Percentiles rank a stretch among this genome's conserved stretches.
Evolutionary conservation across 257 asterid species (phyloP).

Genomic region (Nicotiana undulata): DNA sequence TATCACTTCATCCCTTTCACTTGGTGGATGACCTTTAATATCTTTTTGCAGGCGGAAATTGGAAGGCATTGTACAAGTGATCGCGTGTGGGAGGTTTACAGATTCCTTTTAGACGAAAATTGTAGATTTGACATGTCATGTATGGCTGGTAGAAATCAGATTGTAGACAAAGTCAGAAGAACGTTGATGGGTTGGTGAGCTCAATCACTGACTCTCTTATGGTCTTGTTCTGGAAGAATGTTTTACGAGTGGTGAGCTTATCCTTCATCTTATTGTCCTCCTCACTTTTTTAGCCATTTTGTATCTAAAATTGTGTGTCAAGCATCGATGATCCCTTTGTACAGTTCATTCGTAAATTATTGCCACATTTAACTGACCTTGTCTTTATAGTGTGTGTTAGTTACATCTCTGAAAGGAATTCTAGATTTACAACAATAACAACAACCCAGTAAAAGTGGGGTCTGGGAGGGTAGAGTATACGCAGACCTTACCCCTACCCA

Average conservation of each 20-base stretch:
- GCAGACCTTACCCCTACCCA: no score
- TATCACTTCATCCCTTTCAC: background rate
- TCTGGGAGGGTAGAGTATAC: no score
- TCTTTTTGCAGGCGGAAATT: constrained; percentile 58
- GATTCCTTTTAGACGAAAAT: constrained; percentile 74
- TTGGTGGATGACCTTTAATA: background rate
- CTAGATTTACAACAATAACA: no score
- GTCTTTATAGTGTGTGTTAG: background rate
- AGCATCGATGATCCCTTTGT: background rate
- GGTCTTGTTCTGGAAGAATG: background rate
- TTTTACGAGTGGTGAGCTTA: background rate
- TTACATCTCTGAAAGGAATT: no score
- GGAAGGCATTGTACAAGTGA: constrained; percentile 61
- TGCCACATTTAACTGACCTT: background rate
- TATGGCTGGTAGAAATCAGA: constrained; percentile 41
- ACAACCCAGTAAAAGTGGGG: no score
- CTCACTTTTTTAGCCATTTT: background rate
- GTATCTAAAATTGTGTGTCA: background rate
- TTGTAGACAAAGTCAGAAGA: constrained; percentile 74
- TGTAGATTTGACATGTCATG: constrained; percentile 38
- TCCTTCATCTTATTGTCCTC: background rate
- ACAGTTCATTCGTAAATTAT: background rate
- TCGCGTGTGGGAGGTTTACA: constrained; percentile 80
- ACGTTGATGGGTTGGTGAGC: constrained; percentile 81
- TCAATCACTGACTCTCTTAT: background rate